phyloP scores from a whole-genome alignment of 2,329 filamentous ascomycete species.

The Myotisia sp. region DNA sequence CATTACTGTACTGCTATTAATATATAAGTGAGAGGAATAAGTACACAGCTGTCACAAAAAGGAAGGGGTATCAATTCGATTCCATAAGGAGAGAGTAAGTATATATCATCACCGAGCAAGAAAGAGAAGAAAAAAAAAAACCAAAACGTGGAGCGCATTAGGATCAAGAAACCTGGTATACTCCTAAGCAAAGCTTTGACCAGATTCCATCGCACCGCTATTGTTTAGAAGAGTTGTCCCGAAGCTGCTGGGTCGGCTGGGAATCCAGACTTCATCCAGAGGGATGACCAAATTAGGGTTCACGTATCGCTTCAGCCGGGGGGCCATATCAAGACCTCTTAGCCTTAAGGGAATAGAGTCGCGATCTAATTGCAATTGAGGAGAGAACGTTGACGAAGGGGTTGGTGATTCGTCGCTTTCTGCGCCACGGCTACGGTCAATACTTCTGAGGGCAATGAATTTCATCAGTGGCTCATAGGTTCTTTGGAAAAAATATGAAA shows the following conservation, averaged over 20 bases:
- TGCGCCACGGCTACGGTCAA: conserved; percentile 44
- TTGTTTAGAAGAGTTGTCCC: no score
- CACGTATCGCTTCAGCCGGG: conserved; percentile 32
- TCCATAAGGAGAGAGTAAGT: no score
- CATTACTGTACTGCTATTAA: no score
- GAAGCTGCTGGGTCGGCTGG: conserved; percentile 17
- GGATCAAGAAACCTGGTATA: no score
- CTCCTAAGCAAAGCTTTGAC: no score
- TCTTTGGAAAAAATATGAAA: conserved; percentile 63
- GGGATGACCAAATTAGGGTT: conserved; percentile 34
- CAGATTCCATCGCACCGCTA: no score
- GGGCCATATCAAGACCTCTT: conserved; percentile 26
- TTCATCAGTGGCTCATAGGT: conserved; percentile 80
- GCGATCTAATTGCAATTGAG: conserved; percentile 30
- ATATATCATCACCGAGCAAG: no score
- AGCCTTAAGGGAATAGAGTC: conserved; percentile 29
- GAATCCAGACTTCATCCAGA: conserved; percentile 32
- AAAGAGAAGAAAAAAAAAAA: no score
- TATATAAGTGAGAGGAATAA: no score
- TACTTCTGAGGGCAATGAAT: conserved; percentile 82
- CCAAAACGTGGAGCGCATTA: no score
- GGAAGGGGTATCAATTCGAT: no score
- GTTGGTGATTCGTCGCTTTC: conserved; percentile 19
- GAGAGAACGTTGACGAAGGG: conserved; percentile 25
- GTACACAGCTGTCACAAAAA: no score